A percentile compares a stretch with the other conserved stretches of the same genome.
Evolutionary conservation across 176 grass and related monocot genomes (phyloP).

Genomic region (Aechmea fasciata): DNA sequence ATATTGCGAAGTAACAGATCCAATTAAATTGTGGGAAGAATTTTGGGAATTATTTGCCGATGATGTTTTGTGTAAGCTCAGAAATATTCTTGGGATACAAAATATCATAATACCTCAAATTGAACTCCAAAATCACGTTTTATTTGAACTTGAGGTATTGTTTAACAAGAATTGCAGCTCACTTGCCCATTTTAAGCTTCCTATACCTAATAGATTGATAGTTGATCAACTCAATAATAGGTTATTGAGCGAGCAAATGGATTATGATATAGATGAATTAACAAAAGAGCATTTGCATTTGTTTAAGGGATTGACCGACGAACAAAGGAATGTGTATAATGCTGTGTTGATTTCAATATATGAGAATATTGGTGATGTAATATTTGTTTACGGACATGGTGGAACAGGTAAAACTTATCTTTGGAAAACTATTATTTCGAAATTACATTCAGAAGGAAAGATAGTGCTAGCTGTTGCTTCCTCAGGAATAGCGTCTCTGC

Average conservation of each 20-base stretch:
- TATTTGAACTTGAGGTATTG: constrained; percentile 13
- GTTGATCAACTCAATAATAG: background rate
- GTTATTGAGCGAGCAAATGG: background rate
- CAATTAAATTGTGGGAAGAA: background rate
- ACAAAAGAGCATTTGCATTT: background rate
- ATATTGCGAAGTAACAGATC: background rate
- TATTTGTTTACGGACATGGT: constrained; percentile 10
- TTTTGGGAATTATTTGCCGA: constrained; percentile 9
- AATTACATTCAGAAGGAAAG: background rate
- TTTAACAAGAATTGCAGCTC: background rate
- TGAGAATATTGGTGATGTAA: background rate
- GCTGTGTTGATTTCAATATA: constrained; percentile 10
- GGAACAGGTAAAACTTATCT: too few species aligned
- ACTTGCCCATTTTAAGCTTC: background rate
- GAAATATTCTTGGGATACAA: background rate
- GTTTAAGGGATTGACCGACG: background rate
- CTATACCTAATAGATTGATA: background rate
- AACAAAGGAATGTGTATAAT: constrained; percentile 12
- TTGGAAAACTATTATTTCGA: too few species aligned
- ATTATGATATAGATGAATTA: background rate
- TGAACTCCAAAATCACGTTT: background rate
- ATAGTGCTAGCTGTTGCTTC: constrained; percentile 21
- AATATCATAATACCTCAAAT: background rate
- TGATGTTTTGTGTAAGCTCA: constrained; percentile 1
- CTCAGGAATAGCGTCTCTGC: background rate